Percentiles rank a stretch among this genome's conserved stretches.
phyloP scores from a whole-genome alignment of 371 early-diverging fungal genomes.

The Chytridium lagenaria region DNA sequence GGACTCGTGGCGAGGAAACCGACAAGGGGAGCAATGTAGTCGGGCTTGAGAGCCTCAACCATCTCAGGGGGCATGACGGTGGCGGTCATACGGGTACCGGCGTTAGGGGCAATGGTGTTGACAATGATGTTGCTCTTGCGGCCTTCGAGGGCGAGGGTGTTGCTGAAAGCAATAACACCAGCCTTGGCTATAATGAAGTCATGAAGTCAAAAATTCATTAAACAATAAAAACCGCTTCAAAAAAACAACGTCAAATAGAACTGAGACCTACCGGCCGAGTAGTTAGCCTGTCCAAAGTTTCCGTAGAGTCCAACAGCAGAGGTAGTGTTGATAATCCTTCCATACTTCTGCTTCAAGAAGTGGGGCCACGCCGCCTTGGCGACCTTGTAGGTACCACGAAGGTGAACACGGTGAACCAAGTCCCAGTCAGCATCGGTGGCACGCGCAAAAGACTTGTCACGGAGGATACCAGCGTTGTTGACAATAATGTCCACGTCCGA shows the following conservation, averaged over 20 bases:
- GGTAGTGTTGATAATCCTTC: constrained; percentile 70
- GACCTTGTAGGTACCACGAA: constrained; percentile 74
- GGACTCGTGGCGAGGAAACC: constrained; percentile 70
- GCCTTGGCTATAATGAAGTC: constrained; percentile 63
- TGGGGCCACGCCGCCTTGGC: constrained; percentile 77
- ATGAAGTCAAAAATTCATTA: not conserved
- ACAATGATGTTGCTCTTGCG: constrained; percentile 68
- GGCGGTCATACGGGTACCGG: constrained; percentile 81
- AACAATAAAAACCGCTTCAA: constrained; percentile 9
- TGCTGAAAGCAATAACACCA: constrained; percentile 73
- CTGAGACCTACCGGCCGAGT: constrained; percentile 56
- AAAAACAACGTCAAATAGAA: constrained; percentile 7
- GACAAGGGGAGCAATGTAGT: constrained; percentile 80
- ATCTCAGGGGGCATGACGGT: constrained; percentile 80
- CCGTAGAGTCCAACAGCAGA: constrained; percentile 98
- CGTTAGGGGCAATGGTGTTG: constrained; percentile 80
- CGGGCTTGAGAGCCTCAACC: constrained; percentile 80
- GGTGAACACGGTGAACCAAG: constrained; percentile 69
- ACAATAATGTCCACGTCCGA: constrained; percentile 75
- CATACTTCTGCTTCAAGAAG: constrained; percentile 75
- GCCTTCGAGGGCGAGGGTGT: constrained; percentile 79
- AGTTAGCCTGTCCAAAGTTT: constrained; percentile 99
- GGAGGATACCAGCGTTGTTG: constrained; percentile 78
- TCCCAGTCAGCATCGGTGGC: constrained; percentile 79
- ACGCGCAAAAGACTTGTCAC: constrained; percentile 75